phyloP scores from a whole-genome alignment of 2,329 filamentous ascomycete genomes.

The Elsinoe batatas region DNA sequence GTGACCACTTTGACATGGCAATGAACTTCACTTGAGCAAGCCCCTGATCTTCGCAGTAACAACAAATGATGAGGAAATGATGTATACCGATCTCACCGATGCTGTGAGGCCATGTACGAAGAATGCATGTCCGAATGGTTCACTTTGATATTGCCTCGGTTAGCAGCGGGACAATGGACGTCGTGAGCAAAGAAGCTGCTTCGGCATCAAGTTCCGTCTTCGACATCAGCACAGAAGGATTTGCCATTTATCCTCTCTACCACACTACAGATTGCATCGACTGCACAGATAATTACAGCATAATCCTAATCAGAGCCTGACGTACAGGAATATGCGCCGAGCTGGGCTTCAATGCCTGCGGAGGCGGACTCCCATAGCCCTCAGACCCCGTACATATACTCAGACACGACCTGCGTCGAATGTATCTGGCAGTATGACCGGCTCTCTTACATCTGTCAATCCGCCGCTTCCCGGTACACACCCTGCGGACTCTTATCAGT shows the following conservation, averaged over 20 bases:
- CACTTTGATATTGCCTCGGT: not conserved
- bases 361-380: slow-evolving; percentile 19
- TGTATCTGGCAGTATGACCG: slow-evolving; percentile 36
- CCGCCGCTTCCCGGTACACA: slow-evolving; percentile 52
- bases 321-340: slow-evolving; percentile 13
- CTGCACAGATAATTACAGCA: too few species aligned
- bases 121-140: not conserved
- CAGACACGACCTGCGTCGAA: slow-evolving; percentile 20
- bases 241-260: too few species aligned
- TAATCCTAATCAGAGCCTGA: not conserved
- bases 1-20: not conserved
- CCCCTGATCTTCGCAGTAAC: too few species aligned
- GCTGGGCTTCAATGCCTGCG: slow-evolving; percentile 19
- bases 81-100: not conserved
- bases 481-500: slow-evolving; percentile 72
- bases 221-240: too few species aligned
- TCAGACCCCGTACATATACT: slow-evolving; percentile 12
- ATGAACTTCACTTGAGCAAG: too few species aligned
- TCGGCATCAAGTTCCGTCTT: not conserved
- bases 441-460: slow-evolving; percentile 42
- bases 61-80: too few species aligned
- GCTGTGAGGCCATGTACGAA: not conserved
- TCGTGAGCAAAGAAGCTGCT: not conserved
- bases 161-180: not conserved
- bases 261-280: too few species aligned